Conservation (phyloP, 805 yeast genomes). For the Candida maesae region DNA sequence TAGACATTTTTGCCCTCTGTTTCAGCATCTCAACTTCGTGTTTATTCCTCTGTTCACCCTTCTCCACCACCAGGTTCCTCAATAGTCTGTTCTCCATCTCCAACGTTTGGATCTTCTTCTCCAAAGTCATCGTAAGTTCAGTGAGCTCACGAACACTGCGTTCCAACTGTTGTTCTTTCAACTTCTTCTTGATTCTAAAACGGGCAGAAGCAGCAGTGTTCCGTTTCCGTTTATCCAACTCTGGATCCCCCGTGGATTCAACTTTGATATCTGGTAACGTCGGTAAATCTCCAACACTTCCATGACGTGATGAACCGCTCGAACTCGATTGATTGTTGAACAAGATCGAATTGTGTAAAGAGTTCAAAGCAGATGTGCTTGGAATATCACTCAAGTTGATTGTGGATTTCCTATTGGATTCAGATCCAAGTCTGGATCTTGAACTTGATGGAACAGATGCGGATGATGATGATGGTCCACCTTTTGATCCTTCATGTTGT, state of each 20-base stretch:
- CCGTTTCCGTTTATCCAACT: constrained; percentile 73
- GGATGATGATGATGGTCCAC: background rate
- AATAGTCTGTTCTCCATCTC: constrained; percentile 92
- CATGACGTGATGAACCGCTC: constrained; percentile 1
- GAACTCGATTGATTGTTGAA: background rate
- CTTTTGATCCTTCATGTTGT: constrained; percentile 48
- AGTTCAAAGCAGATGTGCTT: background rate
- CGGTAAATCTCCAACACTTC: constrained; percentile 1
- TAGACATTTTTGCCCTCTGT: constrained; percentile 37
- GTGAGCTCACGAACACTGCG: constrained; percentile 66
- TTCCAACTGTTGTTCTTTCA: constrained; percentile 91
- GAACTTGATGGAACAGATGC: too few species aligned
- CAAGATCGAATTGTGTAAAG: background rate
- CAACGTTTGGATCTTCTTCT: constrained; percentile 71
- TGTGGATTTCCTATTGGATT: background rate
- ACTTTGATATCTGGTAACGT: constrained; percentile 11
- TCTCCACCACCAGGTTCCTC: constrained; percentile 78
- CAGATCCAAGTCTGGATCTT: background rate
- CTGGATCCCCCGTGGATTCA: constrained; percentile 32
- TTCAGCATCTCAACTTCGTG: constrained; percentile 51
- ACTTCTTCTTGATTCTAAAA: constrained; percentile 86
- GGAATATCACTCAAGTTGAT: background rate
- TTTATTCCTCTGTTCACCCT: constrained; percentile 52
- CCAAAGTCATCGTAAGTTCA: constrained; percentile 61
- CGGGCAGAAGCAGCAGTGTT: constrained; percentile 95